A percentile compares a stretch with the other conserved stretches of the same genome.
Conservation (phyloP, 2,329 filamentous ascomycete species). For the Dactylellina cionopaga region DNA sequence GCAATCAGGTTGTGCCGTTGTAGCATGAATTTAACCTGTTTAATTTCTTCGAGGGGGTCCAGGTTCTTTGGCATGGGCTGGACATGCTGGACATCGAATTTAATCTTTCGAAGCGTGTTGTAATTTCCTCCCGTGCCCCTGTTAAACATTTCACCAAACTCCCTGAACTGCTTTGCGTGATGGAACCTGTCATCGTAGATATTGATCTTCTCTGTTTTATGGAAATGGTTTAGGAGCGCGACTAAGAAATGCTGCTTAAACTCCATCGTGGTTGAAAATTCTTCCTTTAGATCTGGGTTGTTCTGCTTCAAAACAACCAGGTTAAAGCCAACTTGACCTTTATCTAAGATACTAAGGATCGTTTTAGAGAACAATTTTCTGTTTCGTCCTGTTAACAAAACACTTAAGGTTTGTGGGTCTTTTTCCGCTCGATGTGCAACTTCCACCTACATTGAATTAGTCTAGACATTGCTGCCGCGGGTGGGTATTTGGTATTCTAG, state of each 20-base stretch:
- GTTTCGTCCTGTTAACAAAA: conserved; percentile 39
- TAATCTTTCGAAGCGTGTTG: conserved; percentile 66
- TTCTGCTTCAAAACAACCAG: conserved; percentile 41
- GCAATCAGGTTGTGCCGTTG: conserved; percentile 81
- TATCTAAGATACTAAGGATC: conserved; percentile 19
- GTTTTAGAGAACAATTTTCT: conserved; percentile 38
- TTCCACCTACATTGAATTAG: conserved; percentile 13
- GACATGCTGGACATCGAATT: conserved; percentile 85
- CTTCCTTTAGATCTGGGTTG: conserved; percentile 56
- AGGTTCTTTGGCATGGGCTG: conserved; percentile 75
- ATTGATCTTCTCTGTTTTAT: conserved; percentile 67
- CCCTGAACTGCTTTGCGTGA: conserved; percentile 82
- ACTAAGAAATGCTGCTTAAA: conserved; percentile 91
- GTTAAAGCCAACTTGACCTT: conserved; percentile 29
- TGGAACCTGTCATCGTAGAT: conserved; percentile 74
- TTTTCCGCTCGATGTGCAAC: conserved; percentile 6
- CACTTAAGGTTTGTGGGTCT: conserved; percentile 24
- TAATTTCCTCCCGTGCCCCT: conserved; percentile 64
- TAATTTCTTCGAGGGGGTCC: conserved; percentile 80
- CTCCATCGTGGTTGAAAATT: conserved; percentile 82
- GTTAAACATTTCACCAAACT: conserved; percentile 85
- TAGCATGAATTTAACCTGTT: conserved; percentile 87
- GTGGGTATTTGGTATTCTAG: background rate
- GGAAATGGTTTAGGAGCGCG: conserved; percentile 84
- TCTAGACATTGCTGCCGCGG: background rate